Evolutionary conservation across 306 rosid species (phyloP).

Genomic region (Trifolium dubium): DNA sequence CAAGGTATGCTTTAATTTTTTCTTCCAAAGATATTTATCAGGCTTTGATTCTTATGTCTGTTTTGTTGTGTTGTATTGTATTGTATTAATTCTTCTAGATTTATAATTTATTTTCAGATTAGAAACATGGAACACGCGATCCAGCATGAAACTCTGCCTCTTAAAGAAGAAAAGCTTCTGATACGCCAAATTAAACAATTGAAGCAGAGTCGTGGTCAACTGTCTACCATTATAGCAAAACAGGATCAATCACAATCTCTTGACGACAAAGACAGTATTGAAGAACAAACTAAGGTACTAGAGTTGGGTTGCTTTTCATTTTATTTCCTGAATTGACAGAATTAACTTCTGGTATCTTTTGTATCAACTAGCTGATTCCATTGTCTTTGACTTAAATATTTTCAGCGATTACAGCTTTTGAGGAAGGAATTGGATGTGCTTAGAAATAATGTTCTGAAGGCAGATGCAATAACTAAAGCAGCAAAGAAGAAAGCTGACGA

Average conservation of each 20-base stretch:
- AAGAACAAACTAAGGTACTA: constrained; percentile 65
- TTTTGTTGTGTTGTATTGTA: constrained; percentile 6
- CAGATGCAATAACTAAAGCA: constrained; percentile 60
- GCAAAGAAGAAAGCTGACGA: constrained; percentile 60
- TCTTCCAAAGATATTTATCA: constrained; percentile 20
- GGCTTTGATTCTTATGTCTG: constrained; percentile 25
- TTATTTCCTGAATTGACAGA: constrained; percentile 4
- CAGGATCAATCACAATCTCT: constrained; percentile 65
- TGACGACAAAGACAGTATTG: constrained; percentile 64
- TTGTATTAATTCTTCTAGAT: constrained; percentile 6
- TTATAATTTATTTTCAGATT: constrained; percentile 56
- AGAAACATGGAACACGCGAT: constrained; percentile 73
- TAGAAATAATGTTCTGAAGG: constrained; percentile 60
- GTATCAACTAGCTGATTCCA: constrained; percentile 12
- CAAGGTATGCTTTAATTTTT: constrained; percentile 56
- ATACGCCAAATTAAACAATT: constrained; percentile 77
- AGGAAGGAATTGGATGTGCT: constrained; percentile 71
- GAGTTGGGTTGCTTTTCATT: constrained; percentile 12
- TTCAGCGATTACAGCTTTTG: constrained; percentile 52
- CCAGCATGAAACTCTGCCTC: constrained; percentile 78
- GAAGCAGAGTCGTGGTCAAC: constrained; percentile 75
- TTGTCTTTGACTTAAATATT: constrained; percentile 25
- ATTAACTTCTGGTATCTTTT: neutral
- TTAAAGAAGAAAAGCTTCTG: constrained; percentile 78
- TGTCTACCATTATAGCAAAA: constrained; percentile 60